Evolutionary conservation across 768 basidiomycete genomes (phyloP).

Genomic region (Tephrocybe sp.): DNA sequence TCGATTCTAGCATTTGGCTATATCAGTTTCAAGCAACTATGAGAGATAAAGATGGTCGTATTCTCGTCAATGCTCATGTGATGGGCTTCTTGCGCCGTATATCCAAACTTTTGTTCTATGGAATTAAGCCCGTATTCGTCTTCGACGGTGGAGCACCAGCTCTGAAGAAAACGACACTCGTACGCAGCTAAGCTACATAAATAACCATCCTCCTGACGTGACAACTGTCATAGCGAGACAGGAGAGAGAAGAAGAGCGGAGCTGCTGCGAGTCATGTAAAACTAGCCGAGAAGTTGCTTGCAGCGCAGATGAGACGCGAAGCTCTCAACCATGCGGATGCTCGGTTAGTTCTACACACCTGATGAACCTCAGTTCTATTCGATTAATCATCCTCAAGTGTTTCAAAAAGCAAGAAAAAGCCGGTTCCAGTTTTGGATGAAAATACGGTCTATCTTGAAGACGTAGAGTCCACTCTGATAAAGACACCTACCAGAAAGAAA

Average conservation of each 20-base stretch:
- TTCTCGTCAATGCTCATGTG: constrained; percentile 89
- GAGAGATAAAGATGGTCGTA: constrained; percentile 94
- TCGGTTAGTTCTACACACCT: neutral
- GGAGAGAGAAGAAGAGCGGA: constrained; percentile 89
- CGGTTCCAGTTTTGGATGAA: constrained; percentile 51
- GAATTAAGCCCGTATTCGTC: constrained; percentile 97
- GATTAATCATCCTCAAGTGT: constrained; percentile 9
- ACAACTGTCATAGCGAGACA: constrained; percentile 56
- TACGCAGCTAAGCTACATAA: constrained; percentile 30
- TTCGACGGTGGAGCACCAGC: constrained; percentile 96
- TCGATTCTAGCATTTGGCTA: constrained; percentile 99
- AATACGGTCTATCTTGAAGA: constrained; percentile 90
- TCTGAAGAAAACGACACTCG: constrained; percentile 87
- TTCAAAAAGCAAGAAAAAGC: constrained; percentile 44
- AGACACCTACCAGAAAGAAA: constrained; percentile 46
- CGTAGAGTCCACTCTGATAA: constrained; percentile 50
- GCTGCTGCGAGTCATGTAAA: constrained; percentile 83
- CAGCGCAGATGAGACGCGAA: constrained; percentile 89
- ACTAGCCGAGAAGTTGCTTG: constrained; percentile 87
- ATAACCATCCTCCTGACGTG: neutral
- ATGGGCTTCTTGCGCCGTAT: constrained; percentile 89
- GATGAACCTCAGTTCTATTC: neutral
- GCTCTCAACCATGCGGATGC: constrained; percentile 53
- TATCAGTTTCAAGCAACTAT: constrained; percentile 99
- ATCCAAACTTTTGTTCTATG: constrained; percentile 92